Percentiles rank a stretch among this genome's conserved stretches.
These are phyloP conservation scores for Sicyos edulis DNA, from an alignment of 306 rosid species.

Conservation along the genomic window DNA sequence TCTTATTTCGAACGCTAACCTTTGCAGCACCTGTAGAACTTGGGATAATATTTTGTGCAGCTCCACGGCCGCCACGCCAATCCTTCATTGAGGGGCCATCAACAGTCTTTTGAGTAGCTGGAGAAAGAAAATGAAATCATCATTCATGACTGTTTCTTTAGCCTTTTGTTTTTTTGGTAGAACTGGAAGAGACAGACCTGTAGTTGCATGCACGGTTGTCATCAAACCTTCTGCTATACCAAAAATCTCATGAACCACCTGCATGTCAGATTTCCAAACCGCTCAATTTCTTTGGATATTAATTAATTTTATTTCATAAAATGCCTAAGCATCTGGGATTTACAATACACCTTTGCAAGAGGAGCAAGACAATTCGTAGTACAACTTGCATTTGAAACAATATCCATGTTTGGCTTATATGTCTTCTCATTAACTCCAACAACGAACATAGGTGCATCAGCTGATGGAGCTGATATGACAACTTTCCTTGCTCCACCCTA, in stretches of 20 bases:
- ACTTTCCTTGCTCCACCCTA: conserved; percentile 97
- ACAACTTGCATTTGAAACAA: conserved; percentile 98
- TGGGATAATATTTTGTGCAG: conserved; percentile 87
- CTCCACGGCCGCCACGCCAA: conserved; percentile 99
- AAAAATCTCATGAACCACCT: conserved; percentile 72
- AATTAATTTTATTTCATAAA: not conserved
- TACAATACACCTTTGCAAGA: conserved; percentile 67
- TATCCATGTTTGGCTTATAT: conserved; percentile 73
- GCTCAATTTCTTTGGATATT: not conserved
- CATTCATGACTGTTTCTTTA: not conserved
- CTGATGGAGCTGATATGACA: conserved; percentile 97
- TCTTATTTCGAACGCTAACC: conserved; percentile 33
- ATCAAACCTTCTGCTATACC: conserved; percentile 92
- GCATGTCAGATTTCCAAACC: not conserved
- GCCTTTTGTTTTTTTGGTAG: not conserved
- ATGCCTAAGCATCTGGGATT: conserved; percentile 1
- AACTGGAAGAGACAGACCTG: conserved; percentile 46
- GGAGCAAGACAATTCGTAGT: conserved; percentile 99
- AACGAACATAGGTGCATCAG: conserved; percentile 98
- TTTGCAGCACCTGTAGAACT: conserved; percentile 99
- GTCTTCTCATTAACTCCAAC: conserved; percentile 83
- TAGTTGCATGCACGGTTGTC: conserved; percentile 99
- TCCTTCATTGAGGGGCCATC: conserved; percentile 99
- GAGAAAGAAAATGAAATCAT: conserved; percentile 16
- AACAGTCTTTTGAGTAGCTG: conserved; percentile 96